A percentile compares a stretch with the other conserved stretches of the same genome.
Evolutionary conservation across 2,329 filamentous ascomycete species (phyloP).

Genomic region (Calonectria pseudoturangicola): DNA sequence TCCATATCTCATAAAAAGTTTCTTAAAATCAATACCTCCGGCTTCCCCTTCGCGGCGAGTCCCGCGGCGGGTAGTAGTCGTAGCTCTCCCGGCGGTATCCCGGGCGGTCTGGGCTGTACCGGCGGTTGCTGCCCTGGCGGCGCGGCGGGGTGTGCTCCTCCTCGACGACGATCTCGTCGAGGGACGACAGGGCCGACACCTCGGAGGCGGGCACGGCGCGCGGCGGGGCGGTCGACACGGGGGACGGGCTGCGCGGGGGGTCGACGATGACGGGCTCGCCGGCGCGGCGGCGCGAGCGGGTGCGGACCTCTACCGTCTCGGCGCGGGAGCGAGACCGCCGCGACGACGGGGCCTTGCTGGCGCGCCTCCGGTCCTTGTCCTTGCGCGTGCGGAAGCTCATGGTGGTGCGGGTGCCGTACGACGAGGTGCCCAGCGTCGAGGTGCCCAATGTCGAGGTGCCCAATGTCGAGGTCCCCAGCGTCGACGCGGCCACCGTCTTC

Average conservation of each 20-base stretch:
- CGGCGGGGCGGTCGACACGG: constrained; percentile 53
- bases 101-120: constrained; percentile 44
- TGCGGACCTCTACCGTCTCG: constrained; percentile 56
- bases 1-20: background rate
- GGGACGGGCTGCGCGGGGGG: constrained; percentile 50
- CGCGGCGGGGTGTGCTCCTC: constrained; percentile 58
- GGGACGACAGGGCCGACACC: constrained; percentile 55
- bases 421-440: constrained; percentile 48
- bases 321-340: constrained; percentile 43
- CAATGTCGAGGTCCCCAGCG: constrained; percentile 19
- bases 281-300: constrained; percentile 40
- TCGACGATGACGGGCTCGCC: constrained; percentile 54
- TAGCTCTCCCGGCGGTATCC: constrained; percentile 51
- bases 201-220: constrained; percentile 52
- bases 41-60: constrained; percentile 50
- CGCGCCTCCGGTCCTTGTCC: constrained; percentile 41
- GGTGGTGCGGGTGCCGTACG: constrained; percentile 42
- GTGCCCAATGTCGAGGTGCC: constrained; percentile 43
- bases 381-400: constrained; percentile 49
- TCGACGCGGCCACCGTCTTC: constrained; percentile 12
- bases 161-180: constrained; percentile 63
- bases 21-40: constrained; percentile 41
- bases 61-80: constrained; percentile 50
- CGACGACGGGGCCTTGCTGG: constrained; percentile 43
- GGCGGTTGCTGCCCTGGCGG: constrained; percentile 48